Conservation (phyloP, 2,329 filamentous ascomycete species). For the Mycosphaerella arachidis region DNA sequence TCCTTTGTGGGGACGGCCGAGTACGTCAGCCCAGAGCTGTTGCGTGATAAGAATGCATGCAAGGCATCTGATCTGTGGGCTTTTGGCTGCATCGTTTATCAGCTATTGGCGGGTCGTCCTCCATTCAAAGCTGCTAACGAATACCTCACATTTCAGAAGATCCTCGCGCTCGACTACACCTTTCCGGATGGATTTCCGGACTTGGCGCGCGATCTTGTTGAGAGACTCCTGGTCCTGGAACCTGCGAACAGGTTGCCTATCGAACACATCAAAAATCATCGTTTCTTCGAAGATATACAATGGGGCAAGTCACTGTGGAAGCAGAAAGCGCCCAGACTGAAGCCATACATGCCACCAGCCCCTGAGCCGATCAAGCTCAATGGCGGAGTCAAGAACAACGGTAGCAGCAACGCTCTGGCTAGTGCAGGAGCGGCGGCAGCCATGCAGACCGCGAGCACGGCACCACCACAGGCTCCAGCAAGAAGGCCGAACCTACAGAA, state of each 20-base stretch:
- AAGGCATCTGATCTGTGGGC: conserved; percentile 98
- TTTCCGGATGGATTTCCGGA: conserved; percentile 86
- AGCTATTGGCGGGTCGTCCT: conserved; percentile 88
- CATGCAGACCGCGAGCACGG: conserved; percentile 27
- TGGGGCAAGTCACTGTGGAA: conserved; percentile 88
- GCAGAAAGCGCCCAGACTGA: conserved; percentile 79
- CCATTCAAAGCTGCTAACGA: conserved; percentile 96
- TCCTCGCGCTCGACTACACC: conserved; percentile 87
- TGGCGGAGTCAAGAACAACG: conserved; percentile 24
- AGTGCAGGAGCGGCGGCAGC: conserved; percentile 20
- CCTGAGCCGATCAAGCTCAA: conserved; percentile 29
- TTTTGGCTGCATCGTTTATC: conserved; percentile 96
- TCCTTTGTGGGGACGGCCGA: conserved; percentile 98
- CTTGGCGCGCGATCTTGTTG: conserved; percentile 81
- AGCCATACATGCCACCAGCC: conserved; percentile 70
- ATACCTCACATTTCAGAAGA: conserved; percentile 97
- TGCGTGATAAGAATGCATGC: conserved; percentile 94
- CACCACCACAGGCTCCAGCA: conserved; percentile 30
- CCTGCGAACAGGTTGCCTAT: conserved; percentile 78
- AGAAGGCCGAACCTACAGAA: conserved; percentile 65
- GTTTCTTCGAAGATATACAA: conserved; percentile 82
- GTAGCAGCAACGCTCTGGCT: conserved; percentile 19
- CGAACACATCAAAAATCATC: conserved; percentile 94
- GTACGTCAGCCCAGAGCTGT: conserved; percentile 94
- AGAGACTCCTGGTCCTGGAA: conserved; percentile 84